Evolutionary conservation across 2,329 filamentous ascomycete species (phyloP), one percentile per base, ranked within the genome.

Genomic region (Fusarium circinatum): DNA sequence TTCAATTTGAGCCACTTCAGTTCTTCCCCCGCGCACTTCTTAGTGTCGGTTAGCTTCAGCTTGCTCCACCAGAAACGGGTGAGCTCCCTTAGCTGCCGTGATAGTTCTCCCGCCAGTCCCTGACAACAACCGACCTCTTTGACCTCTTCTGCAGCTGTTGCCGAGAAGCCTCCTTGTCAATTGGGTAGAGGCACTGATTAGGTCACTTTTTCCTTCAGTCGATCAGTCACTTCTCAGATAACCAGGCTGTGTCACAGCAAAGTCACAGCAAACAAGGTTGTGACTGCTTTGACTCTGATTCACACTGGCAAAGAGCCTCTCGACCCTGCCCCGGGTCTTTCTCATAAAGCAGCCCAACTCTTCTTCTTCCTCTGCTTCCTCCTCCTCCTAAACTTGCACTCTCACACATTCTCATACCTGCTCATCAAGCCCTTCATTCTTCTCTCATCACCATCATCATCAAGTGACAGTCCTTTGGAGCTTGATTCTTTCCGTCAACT

Each of bases 41-140:
- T 63, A 61, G 59, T 20, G 38, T 30, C 18, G 18, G 36, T 44
- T 68, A 45, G 38, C 45, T 62, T 70, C 39, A 41, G 60, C 54
- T 68, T 71, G 36, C 62, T 59, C 71, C 57, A 71, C 71, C 41
- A 62, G 44, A 32, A 47, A 42, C 70, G 60, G 48, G 38, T 55
- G 22, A 65, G 66, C 55, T 65, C 36, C 8, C 39, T 73, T 73
- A 62, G 60, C 65, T 55, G 57, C 64, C 54, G 64, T 26, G 48
- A 44, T 60, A 65, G 66, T 45, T 36, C 68, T 65, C 48, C 60
- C 44, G 38, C 41, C 8, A 24, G 30, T 44, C 24, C 30, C 62
- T 28, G n/a, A 15, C 36, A n/a, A 34, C 30, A 20, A 26, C 42
- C 20, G n/a, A n/a, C 28, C 52, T 38, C 52, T 32, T 47, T 65